Evolutionary conservation across 257 asterid species (phyloP), one percentile per base, ranked within the genome.

Genomic region (Gentiana macrophylla): DNA sequence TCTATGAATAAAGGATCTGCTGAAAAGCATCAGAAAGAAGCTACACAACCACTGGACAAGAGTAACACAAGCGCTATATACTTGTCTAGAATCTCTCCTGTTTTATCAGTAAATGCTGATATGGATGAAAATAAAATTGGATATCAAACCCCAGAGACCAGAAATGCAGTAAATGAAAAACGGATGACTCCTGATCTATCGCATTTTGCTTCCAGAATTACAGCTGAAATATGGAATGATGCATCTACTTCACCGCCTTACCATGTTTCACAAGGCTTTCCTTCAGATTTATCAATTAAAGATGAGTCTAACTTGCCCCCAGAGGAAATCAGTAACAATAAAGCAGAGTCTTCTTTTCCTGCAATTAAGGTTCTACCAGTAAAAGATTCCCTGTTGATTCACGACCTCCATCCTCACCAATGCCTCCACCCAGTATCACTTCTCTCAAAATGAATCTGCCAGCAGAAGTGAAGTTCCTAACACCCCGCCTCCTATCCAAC

Each of bases 11-110:
- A 53, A 65, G 24, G 35, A 52, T 55, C 61, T 49, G 51, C 55
- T 50, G 84, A 71, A 52, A 76, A 71, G 58, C 72, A 73, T 63
- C 70, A 65, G 59, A 74, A 66, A 63, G 68, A 50, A 60, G 65
- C 69, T 49, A 74, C 60, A 62, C 70, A 70, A 49, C 77, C 71
- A 34, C 37, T 59, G 64, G 80, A 66, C 59, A 62, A 74, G 64
- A 65, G 50, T 55, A 62, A 60, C 51, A 65, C 67, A 53, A 72
- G 71, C 68, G 59, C 77, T 50, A 52, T 57, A 33, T 65, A 49
- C 12, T 62, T 65, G 60, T 49, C 64, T 59, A 54, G 67, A 50
- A 58, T 59, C 36, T 69, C 77, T 55, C 56, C 80, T 13, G 47
- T 52, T 32, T 51, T 73, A 50, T 67, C 78, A 62, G 56, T 70